Conservation (phyloP, 495 filamentous ascomycete genomes). For the Xeromyces bisporus region DNA sequence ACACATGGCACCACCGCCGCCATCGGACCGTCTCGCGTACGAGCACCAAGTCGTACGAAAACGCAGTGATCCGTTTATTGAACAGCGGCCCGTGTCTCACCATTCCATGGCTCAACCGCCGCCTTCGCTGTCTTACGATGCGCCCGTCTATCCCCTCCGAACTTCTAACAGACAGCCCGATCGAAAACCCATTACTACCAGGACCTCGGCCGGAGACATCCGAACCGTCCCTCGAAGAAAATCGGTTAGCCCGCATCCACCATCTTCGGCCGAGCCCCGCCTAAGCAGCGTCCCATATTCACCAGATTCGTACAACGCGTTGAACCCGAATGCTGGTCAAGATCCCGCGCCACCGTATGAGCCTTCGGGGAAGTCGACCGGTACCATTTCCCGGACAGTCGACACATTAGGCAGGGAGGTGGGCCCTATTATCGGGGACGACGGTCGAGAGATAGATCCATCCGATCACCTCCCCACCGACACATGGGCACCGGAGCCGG, state of each 20-base stretch:
- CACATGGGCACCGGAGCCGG: constrained; percentile 87
- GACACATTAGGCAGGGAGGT: constrained; percentile 17
- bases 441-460: constrained; percentile 79
- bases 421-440: constrained; percentile 56
- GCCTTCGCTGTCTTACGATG: constrained; percentile 10
- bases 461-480: constrained; percentile 84
- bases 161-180: constrained; percentile 23
- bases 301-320: constrained; percentile 54
- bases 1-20: no score
- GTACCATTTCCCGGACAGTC: constrained; percentile 16
- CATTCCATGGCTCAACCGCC: constrained; percentile 8
- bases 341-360: constrained; percentile 27
- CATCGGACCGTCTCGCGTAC: no score
- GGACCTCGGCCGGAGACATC: constrained; percentile 39
- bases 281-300: constrained; percentile 62
- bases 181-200: constrained; percentile 9
- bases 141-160: constrained; percentile 20
- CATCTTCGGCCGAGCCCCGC: constrained; percentile 31
- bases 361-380: constrained; percentile 25
- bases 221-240: constrained; percentile 47
- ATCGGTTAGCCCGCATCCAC: constrained; percentile 59
- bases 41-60: constrained; percentile 8
- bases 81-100: constrained; percentile 14
- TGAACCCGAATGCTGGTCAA: constrained; percentile 23
- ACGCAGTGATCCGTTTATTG: constrained; percentile 18